Conservation (phyloP, 2,329 filamentous ascomycete genomes). For the Phaeosphaeria sp. region DNA sequence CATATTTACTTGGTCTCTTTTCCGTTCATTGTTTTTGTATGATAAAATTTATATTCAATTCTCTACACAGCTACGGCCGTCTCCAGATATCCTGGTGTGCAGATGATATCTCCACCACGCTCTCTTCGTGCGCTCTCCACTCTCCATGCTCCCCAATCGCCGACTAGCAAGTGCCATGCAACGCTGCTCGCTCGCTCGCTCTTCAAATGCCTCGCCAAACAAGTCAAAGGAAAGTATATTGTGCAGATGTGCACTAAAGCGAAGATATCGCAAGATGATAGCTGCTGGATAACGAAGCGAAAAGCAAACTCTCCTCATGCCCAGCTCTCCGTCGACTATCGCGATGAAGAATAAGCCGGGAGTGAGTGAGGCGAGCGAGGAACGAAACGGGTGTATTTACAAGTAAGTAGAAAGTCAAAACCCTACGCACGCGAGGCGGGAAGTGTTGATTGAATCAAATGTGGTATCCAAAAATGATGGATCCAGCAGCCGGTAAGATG, state of each 20-base stretch:
- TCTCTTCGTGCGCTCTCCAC: neutral
- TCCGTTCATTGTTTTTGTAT: too few relatives aligned
- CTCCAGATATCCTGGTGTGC: too few relatives aligned
- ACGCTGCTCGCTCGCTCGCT: too few relatives aligned
- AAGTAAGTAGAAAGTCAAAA: conserved; percentile 20
- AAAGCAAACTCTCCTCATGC: conserved; percentile 1
- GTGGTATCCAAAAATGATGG: neutral
- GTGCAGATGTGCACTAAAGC: neutral
- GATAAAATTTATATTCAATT: too few relatives aligned
- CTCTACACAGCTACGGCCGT: too few relatives aligned
- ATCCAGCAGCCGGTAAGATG: conserved; percentile 3
- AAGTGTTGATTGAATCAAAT: neutral
- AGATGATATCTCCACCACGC: neutral
- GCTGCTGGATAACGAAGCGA: conserved; percentile 10
- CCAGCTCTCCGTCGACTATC: neutral
- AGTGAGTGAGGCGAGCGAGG: too few relatives aligned
- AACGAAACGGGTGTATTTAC: conserved; percentile 16
- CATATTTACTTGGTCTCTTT: too few relatives aligned
- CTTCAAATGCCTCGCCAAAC: neutral
- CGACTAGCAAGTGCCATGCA: too few relatives aligned
- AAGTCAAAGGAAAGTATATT: neutral
- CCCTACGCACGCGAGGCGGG: conserved; percentile 7
- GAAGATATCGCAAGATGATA: neutral
- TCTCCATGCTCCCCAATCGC: too few relatives aligned
- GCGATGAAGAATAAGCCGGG: too few relatives aligned